Evolutionary conservation across 1,284 basidiomycete genomes (phyloP).

Genomic region (Fomitopsis schrenkii): DNA sequence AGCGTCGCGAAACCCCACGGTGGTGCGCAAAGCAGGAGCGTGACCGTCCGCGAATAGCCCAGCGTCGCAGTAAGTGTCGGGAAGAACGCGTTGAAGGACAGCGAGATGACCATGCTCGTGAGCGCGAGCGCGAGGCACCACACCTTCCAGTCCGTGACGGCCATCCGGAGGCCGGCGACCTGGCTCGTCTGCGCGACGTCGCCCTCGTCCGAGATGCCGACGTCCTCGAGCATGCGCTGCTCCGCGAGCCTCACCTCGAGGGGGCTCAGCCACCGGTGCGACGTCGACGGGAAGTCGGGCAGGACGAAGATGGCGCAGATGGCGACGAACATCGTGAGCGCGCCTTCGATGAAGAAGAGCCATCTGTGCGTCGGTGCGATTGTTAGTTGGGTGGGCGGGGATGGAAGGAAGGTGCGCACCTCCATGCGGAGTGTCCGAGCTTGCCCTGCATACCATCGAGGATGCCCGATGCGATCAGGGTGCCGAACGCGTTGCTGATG

Average conservation of each 20-base stretch:
- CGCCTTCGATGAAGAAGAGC: slow-evolving; percentile 76
- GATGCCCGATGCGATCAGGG: slow-evolving; percentile 73
- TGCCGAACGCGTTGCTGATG: slow-evolving; percentile 81
- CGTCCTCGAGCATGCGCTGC: slow-evolving; percentile 73
- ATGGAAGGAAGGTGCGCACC: background rate
- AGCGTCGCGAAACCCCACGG: slow-evolving; percentile 71
- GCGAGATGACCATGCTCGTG: slow-evolving; percentile 43
- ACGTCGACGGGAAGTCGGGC: slow-evolving; percentile 70
- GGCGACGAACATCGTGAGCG: slow-evolving; percentile 61
- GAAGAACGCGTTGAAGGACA: slow-evolving; percentile 76
- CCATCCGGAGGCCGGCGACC: slow-evolving; percentile 48
- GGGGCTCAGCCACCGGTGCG: slow-evolving; percentile 50
- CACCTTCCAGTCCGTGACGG: slow-evolving; percentile 68
- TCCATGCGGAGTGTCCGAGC: slow-evolving; percentile 73
- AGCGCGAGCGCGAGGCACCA: slow-evolving; percentile 64
- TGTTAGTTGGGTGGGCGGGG: background rate
- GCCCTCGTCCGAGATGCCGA: slow-evolving; percentile 42
- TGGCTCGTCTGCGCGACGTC: slow-evolving; percentile 29
- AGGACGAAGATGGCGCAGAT: slow-evolving; percentile 61
- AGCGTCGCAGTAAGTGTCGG: slow-evolving; percentile 67
- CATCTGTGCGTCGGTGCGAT: slow-evolving; percentile 20
- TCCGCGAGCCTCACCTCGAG: slow-evolving; percentile 64
- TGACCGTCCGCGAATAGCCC: slow-evolving; percentile 61
- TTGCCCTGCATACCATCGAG: slow-evolving; percentile 66
- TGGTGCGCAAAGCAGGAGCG: slow-evolving; percentile 71